Conservation (phyloP, 768 basidiomycete genomes). For the Holtermannia corniformis region DNA sequence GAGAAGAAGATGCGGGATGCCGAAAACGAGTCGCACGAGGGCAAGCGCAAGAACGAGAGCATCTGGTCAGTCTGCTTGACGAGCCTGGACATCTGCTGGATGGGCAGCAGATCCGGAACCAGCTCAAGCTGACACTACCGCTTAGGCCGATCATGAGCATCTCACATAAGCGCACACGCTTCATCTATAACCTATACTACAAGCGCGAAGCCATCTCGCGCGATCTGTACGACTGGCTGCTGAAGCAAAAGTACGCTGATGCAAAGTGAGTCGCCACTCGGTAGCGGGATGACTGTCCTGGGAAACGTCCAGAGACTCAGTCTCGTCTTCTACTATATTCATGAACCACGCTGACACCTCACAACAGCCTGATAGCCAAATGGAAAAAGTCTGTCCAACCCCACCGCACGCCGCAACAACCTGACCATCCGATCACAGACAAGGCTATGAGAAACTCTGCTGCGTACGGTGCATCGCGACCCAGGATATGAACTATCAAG, state of each 20-base stretch:
- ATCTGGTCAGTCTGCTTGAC: conserved; percentile 26
- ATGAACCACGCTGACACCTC: conserved; percentile 2
- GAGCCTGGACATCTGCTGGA: background rate
- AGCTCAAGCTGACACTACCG: background rate
- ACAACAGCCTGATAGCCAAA: conserved; percentile 78
- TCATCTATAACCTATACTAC: conserved; percentile 97
- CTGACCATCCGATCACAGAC: conserved; percentile 13
- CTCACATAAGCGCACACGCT: conserved; percentile 87
- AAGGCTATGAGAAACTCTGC: conserved; percentile 94
- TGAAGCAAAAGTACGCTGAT: conserved; percentile 96
- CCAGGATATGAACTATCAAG: conserved; percentile 97
- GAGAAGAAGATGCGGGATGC: conserved; percentile 98
- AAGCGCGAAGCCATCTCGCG: conserved; percentile 90
- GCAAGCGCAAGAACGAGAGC: conserved; percentile 52
- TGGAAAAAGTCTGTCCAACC: conserved; percentile 72
- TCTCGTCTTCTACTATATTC: background rate
- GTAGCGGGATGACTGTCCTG: background rate
- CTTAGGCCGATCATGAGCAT: conserved; percentile 93
- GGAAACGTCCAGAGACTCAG: background rate
- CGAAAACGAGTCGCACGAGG: conserved; percentile 97
- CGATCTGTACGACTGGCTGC: conserved; percentile 89
- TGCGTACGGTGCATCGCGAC: conserved; percentile 96
- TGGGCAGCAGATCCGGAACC: no score
- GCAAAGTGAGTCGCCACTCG: conserved; percentile 59
- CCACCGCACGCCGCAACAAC: background rate